phyloP scores from a whole-genome alignment of 2,329 filamentous ascomycete genomes.

The Emericellopsis cladophorae region DNA sequence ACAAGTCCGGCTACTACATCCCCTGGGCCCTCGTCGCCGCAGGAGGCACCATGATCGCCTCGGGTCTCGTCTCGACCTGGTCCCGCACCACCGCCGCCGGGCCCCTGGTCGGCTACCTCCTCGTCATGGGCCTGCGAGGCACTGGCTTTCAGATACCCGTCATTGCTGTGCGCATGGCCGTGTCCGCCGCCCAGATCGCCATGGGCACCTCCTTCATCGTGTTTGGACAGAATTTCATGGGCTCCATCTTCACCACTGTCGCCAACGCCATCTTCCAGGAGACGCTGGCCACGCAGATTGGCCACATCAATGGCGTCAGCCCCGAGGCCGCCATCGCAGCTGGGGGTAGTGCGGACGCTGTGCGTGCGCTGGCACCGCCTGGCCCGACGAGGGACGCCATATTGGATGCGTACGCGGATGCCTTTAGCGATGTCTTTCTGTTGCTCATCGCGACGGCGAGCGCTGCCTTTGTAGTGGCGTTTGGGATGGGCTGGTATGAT shows the following conservation, averaged over 20 bases:
- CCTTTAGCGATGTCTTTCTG: slow-evolving; percentile 6
- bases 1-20: slow-evolving; percentile 7
- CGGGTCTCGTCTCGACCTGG: slow-evolving; percentile 25
- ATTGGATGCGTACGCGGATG: slow-evolving; percentile 4
- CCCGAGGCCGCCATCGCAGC: slow-evolving; percentile 6
- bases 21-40: slow-evolving; percentile 17
- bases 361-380: slow-evolving; percentile 4
- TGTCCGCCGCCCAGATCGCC: slow-evolving; percentile 1
- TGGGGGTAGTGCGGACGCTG: slow-evolving; percentile 7
- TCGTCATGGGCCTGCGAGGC: slow-evolving; percentile 21
- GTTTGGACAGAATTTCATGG: slow-evolving; percentile 29
- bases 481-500: slow-evolving; percentile 10
- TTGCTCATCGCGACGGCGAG: slow-evolving; percentile 3
- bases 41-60: slow-evolving; percentile 20
- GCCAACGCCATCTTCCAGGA: slow-evolving; percentile 9
- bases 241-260: slow-evolving; percentile 9
- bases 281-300: slow-evolving; percentile 2
- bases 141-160: slow-evolving; percentile 4
- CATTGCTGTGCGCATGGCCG: slow-evolving; percentile 3
- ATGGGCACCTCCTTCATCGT: slow-evolving; percentile 6
- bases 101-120: slow-evolving; percentile 34
- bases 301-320: slow-evolving; percentile 3
- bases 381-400: slow-evolving; percentile 3
- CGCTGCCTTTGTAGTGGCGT: slow-evolving; percentile 2
- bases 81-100: slow-evolving; percentile 14